phyloP scores from a whole-genome alignment of 1,284 basidiomycete species.

The Microbotryum scabiosae region DNA sequence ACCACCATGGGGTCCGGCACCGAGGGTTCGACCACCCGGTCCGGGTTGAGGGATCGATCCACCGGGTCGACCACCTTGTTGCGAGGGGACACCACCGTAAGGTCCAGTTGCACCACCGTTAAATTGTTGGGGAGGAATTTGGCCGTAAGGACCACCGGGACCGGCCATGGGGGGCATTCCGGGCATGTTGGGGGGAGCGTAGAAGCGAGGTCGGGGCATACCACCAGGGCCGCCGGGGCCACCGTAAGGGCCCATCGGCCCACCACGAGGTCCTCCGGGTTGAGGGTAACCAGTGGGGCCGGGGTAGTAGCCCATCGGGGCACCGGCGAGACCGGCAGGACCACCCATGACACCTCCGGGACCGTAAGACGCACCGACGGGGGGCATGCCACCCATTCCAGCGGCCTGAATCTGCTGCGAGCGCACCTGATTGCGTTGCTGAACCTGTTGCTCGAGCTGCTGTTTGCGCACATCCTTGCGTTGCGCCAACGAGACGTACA shows the following conservation, averaged over 20 bases:
- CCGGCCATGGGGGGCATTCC: conserved; percentile 54
- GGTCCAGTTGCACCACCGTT: conserved; percentile 11
- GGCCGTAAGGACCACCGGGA: conserved; percentile 50
- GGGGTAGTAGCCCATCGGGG: conserved; percentile 69
- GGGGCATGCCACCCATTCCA: conserved; percentile 33
- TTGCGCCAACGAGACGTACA: conserved; percentile 98
- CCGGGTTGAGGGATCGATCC: conserved; percentile 35
- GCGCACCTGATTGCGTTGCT: conserved; percentile 88
- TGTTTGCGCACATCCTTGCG: conserved; percentile 97
- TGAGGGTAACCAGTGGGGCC: conserved; percentile 60
- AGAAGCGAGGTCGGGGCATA: conserved; percentile 64
- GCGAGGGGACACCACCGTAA: conserved; percentile 51
- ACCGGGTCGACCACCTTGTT: conserved; percentile 33
- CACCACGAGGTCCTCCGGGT: conserved; percentile 51
- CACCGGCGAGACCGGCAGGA: conserved; percentile 72
- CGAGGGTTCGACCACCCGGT: conserved; percentile 18
- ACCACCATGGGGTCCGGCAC: conserved; percentile 25
- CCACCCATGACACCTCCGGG: conserved; percentile 65
- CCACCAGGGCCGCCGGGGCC: conserved; percentile 37
- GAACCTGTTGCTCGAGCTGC: conserved; percentile 97
- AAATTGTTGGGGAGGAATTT: conserved; percentile 32
- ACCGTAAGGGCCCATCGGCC: conserved; percentile 48
- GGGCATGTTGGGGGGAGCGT: conserved; percentile 61
- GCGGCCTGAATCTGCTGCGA: conserved; percentile 61
- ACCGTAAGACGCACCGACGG: conserved; percentile 23